Percentiles rank a stretch among this genome's conserved stretches.
Evolutionary conservation across 129 eudicot species (phyloP).

Genomic region (Centella asiatica): DNA sequence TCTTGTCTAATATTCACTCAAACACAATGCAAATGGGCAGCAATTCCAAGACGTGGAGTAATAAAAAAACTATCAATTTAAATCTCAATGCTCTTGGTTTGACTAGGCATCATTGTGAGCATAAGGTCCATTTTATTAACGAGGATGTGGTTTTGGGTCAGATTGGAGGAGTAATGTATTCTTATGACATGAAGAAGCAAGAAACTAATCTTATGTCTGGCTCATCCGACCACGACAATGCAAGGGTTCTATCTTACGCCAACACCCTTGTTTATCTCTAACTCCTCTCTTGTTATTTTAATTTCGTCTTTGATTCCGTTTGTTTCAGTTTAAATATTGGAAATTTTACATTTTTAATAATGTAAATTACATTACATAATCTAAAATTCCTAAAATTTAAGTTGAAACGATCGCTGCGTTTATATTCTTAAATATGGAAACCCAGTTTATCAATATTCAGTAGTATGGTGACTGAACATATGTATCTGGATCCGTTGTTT

Average conservation of each 20-base stretch:
- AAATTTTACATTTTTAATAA: neutral
- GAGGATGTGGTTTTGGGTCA: slow-evolving; percentile 21
- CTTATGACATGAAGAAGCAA: slow-evolving; percentile 26
- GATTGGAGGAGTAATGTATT: slow-evolving; percentile 4
- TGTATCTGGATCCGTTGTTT: no score
- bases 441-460: no score
- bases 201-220: slow-evolving; percentile 16
- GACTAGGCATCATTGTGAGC: neutral
- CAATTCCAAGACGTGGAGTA: slow-evolving; percentile 23
- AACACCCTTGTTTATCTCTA: slow-evolving; percentile 38
- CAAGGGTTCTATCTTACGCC: slow-evolving; percentile 31
- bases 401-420: no score
- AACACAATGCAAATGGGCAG: slow-evolving; percentile 52
- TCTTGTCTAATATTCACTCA: slow-evolving; percentile 31
- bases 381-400: no score
- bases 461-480: no score
- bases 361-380: no score
- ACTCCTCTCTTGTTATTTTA: neutral
- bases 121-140: slow-evolving; percentile 15
- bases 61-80: slow-evolving; percentile 7
- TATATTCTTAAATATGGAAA: no score
- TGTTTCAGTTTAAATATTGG: slow-evolving; percentile 46
- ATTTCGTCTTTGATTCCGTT: slow-evolving; percentile 27
- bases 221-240: neutral
- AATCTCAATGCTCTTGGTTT: slow-evolving; percentile 4